Conservation (phyloP, 257 asterid species). For the Solanum sitiens region DNA sequence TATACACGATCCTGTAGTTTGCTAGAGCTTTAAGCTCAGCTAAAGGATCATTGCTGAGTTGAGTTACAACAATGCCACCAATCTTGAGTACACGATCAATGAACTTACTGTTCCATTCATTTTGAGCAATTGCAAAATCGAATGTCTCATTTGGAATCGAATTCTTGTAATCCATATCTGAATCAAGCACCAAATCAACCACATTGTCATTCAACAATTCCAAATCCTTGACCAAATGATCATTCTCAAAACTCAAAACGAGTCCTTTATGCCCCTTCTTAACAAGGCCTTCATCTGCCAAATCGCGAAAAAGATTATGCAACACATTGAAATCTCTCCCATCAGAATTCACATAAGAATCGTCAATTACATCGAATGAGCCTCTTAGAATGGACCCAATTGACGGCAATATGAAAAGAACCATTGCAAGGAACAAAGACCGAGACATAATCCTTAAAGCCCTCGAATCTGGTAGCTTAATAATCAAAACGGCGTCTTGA, state of each 20-base stretch:
- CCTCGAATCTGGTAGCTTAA: conserved; percentile 52
- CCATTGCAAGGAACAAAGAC: conserved; percentile 43
- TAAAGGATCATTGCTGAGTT: conserved; percentile 30
- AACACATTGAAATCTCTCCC: conserved; percentile 13
- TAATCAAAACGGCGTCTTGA: conserved; percentile 26
- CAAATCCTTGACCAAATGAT: conserved; percentile 13
- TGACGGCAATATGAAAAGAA: conserved; percentile 27
- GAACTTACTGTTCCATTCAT: conserved; percentile 12
- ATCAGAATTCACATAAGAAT: not conserved
- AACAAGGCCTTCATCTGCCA: conserved; percentile 61
- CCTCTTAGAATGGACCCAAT: conserved; percentile 26
- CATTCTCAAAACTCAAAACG: conserved; percentile 18
- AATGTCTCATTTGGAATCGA: conserved; percentile 24
- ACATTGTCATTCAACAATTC: conserved; percentile 28
- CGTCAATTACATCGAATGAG: conserved; percentile 3
- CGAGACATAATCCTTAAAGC: conserved; percentile 44
- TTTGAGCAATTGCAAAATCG: conserved; percentile 38
- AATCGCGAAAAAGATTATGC: conserved; percentile 45
- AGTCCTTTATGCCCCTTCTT: conserved; percentile 54
- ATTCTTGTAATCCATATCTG: conserved; percentile 8
- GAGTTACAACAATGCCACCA: conserved; percentile 45
- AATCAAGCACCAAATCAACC: conserved; percentile 25
- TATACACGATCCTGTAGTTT: conserved; percentile 40
- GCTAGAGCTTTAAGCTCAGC: conserved; percentile 13
- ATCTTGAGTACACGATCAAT: conserved; percentile 30